These are phyloP conservation scores for Trebouxia sp. DNA, from an alignment of 139 green algal genomes.

Conservation along the genomic window DNA sequence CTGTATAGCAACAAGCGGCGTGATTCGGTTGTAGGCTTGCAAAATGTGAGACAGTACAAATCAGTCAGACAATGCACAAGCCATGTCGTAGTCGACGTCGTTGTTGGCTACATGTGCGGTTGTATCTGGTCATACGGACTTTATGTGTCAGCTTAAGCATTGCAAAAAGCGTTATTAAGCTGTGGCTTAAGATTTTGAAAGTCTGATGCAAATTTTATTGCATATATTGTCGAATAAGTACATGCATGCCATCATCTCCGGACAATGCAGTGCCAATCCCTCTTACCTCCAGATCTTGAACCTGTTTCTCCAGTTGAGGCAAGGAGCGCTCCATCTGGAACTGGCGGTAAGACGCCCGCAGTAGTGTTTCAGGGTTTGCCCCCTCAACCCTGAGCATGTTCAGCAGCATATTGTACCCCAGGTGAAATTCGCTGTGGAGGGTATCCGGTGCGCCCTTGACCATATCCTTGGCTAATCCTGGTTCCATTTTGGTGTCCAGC, in stretches of 20 bases:
- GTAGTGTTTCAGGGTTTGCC: constrained; percentile 54
- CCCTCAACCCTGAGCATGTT: constrained; percentile 71
- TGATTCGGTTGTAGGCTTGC: background rate
- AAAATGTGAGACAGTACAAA: too few species aligned
- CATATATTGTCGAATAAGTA: too few species aligned
- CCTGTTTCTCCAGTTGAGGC: constrained; percentile 55
- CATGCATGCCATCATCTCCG: too few species aligned
- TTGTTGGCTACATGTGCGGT: too few species aligned
- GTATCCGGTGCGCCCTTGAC: constrained; percentile 73
- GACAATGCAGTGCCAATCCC: background rate
- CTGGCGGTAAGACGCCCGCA: constrained; percentile 59
- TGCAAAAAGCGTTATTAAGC: too few species aligned
- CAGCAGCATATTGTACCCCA: constrained; percentile 84
- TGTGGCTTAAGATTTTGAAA: too few species aligned
- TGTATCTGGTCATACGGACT: too few species aligned
- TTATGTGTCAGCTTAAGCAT: too few species aligned
- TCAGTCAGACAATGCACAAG: too few species aligned
- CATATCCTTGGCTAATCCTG: constrained; percentile 74
- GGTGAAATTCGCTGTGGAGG: constrained; percentile 76
- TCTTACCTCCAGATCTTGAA: constrained; percentile 48
- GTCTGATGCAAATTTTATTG: too few species aligned
- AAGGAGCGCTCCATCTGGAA: constrained; percentile 68
- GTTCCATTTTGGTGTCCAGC: constrained; percentile 84
- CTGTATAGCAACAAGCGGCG: constrained; percentile 8
- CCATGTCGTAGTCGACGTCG: too few species aligned